Percentiles rank a stretch among this genome's conserved stretches.
These are phyloP conservation scores for Paraconiothyrium brasiliense DNA, from an alignment of 2,329 filamentous ascomycete genomes.

Conservation along the genomic window DNA sequence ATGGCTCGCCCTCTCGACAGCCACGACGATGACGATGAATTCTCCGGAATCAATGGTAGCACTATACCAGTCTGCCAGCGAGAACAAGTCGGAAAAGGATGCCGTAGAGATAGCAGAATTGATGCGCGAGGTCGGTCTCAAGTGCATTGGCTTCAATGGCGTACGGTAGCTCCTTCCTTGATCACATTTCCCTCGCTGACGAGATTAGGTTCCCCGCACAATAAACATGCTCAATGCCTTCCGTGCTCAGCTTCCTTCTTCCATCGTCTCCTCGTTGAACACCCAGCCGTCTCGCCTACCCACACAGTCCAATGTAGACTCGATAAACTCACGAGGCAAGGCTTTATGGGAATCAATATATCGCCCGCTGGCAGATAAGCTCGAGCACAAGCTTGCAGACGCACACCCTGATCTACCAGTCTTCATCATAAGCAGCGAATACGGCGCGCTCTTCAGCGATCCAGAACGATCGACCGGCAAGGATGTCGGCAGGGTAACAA, in stretches of 20 bases:
- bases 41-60: constrained; percentile 77
- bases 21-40: constrained; percentile 86
- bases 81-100: constrained; percentile 37
- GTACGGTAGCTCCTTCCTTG: constrained; percentile 31
- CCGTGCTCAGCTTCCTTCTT: constrained; percentile 67
- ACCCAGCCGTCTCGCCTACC: constrained; percentile 64
- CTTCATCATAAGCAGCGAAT: constrained; percentile 79
- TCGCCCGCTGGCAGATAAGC: constrained; percentile 75
- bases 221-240: constrained; percentile 85
- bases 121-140: constrained; percentile 78
- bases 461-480: constrained; percentile 61
- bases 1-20: constrained; percentile 62
- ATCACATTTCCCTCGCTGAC: background rate
- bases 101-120: constrained; percentile 69
- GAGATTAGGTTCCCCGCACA: constrained; percentile 72
- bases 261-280: constrained; percentile 64
- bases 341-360: constrained; percentile 81
- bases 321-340: constrained; percentile 67
- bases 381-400: constrained; percentile 74
- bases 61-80: constrained; percentile 61
- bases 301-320: constrained; percentile 60
- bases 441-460: constrained; percentile 77
- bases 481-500: constrained; percentile 74
- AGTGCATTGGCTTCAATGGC: constrained; percentile 82
- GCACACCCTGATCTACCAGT: constrained; percentile 84